phyloP scores from a whole-genome alignment of 1,139 yeast genomes.

The Pichia sp. region DNA sequence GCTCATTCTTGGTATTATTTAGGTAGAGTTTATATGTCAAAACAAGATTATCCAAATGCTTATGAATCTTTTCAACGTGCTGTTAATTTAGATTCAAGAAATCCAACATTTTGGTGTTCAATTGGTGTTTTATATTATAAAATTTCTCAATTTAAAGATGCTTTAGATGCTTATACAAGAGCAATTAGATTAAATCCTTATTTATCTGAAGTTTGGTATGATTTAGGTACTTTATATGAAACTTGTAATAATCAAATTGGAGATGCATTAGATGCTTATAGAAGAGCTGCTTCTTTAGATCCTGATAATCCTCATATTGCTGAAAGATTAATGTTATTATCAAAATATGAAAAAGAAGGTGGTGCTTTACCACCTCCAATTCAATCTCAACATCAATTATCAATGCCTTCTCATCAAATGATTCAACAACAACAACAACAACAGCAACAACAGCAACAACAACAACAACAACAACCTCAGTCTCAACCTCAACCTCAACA shows the following conservation, averaged over 20 bases:
- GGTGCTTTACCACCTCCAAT: conserved; percentile 63
- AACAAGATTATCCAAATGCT: conserved; percentile 91
- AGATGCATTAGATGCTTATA: conserved; percentile 94
- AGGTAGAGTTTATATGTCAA: conserved; percentile 94
- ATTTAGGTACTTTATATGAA: conserved; percentile 91
- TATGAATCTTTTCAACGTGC: conserved; percentile 99
- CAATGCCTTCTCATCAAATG: conserved; percentile 30
- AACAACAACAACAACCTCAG: conserved; percentile 19
- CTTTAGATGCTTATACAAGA: conserved; percentile 93
- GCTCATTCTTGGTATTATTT: conserved; percentile 96
- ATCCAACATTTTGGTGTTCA: conserved; percentile 98
- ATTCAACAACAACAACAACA: conserved; percentile 30
- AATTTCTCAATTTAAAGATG: conserved; percentile 92
- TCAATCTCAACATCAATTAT: conserved; percentile 39
- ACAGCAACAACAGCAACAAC: conserved; percentile 26
- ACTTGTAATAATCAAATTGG: conserved; percentile 92
- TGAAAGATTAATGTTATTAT: conserved; percentile 81
- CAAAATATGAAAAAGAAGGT: conserved; percentile 69
- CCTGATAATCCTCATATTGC: conserved; percentile 93
- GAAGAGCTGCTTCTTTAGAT: conserved; percentile 91
- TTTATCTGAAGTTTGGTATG: conserved; percentile 97
- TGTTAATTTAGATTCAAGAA: conserved; percentile 90
- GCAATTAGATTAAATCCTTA: conserved; percentile 94
- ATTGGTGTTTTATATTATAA: conserved; percentile 96
- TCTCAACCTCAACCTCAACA: conserved; percentile 7